Conservation (phyloP, 2,329 filamentous ascomycete species). For the Xylariaceae sp. region DNA sequence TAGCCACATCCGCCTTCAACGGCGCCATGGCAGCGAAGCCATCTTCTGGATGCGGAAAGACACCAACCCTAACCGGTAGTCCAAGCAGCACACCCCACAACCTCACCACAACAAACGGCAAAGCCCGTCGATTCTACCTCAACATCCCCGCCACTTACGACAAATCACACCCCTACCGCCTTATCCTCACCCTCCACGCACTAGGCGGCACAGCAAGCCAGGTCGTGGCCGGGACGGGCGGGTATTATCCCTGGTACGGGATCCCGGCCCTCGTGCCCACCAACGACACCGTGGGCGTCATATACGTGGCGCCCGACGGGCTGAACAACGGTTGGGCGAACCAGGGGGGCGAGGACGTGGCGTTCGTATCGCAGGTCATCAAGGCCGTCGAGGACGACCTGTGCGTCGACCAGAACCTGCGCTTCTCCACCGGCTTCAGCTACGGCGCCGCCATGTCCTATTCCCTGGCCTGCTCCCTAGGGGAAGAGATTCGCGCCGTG, state of each 20-base stretch:
- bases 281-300: slow-evolving; percentile 24
- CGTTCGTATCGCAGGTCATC: slow-evolving; percentile 31
- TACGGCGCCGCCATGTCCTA: slow-evolving; percentile 36
- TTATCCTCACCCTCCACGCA: slow-evolving; percentile 35
- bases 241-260: slow-evolving; percentile 30
- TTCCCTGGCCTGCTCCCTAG: slow-evolving; percentile 32
- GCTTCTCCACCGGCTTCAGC: slow-evolving; percentile 34
- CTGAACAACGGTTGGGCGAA: slow-evolving; percentile 34
- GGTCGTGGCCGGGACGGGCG: slow-evolving; percentile 27
- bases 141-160: slow-evolving; percentile 33
- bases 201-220: slow-evolving; percentile 31
- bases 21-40: slow-evolving; percentile 4
- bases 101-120: slow-evolving; percentile 31
- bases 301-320: slow-evolving; percentile 34
- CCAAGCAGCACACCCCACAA: slow-evolving; percentile 11
- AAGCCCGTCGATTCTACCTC: slow-evolving; percentile 29
- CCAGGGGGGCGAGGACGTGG: slow-evolving; percentile 32
- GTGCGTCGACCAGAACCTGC: slow-evolving; percentile 31
- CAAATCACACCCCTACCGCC: slow-evolving; percentile 30
- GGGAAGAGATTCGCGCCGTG: slow-evolving; percentile 28
- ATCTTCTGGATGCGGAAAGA: slow-evolving; percentile 24
- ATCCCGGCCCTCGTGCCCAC: slow-evolving; percentile 25
- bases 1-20: neutral
- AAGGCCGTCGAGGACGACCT: slow-evolving; percentile 30
- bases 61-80: slow-evolving; percentile 19